Evolutionary conservation across 768 basidiomycete genomes (phyloP), one percentile per base, ranked within the genome.

Genomic region (Lactifluus subvellereus): DNA sequence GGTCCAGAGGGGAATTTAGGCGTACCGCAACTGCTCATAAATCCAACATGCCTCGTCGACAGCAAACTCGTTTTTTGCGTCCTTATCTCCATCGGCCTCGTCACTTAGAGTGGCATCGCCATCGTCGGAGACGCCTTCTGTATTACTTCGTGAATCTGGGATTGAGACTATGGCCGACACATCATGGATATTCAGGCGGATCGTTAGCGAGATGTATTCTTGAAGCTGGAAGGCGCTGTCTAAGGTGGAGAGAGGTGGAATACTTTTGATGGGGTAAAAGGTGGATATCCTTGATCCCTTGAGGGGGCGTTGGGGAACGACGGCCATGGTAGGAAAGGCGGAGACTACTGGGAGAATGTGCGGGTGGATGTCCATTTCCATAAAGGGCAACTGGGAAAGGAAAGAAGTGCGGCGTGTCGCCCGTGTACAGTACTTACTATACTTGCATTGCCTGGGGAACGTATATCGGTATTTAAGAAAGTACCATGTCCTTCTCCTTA

Each of bases 181-280:
- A 72, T 97, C 89, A 75, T 95, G 92, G 0, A 93, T 88, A 75
- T 98, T 87, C 32, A 83, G 78, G 16, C 89, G 84, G 61, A 96
- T 90, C 66, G 96, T 84, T 35, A 91, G 79, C 1, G 93, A 88
- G 50, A 98, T 91, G 75, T 94, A 96, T 71, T 98, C 96, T 70
- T 96, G 93, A 7, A 96, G 81, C 71, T 96, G 93, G 72, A 96
- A 97, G 0, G 94, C 91, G 73, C 91, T 94, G 76, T 95, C 89
- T 35, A 96, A 78, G 1, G 86, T 83, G 0, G 88, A 77, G 35
- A 89, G 80, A 0, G 86, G 81, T 0, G 89, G 89, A 2, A 91
- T 77, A 8, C 70, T 78, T 71, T 89, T 90, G 30, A 89, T 78
- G 0, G 89, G 88, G 69, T 91, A 91, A 70, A 92, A 92, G 0